phyloP scores from a whole-genome alignment of 1,284 basidiomycete genomes.

The Schizophyllum amplum region DNA sequence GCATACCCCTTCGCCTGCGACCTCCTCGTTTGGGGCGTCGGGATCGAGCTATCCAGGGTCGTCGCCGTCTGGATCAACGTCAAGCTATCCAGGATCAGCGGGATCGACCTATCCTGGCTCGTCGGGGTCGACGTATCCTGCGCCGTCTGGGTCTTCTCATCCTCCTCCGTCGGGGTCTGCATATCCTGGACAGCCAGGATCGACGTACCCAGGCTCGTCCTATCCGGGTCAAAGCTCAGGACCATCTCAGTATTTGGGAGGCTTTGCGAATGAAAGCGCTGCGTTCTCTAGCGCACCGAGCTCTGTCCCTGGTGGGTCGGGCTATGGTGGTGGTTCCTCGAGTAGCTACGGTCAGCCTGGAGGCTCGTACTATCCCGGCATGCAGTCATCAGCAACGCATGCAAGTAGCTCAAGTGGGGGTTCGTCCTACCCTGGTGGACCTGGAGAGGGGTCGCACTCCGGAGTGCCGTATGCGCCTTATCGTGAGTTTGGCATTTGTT shows the following conservation, averaged over 20 bases:
- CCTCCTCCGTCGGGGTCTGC: too few relatives aligned
- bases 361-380: neutral
- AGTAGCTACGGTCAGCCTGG: neutral
- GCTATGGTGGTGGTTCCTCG: too few relatives aligned
- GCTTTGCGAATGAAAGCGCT: neutral
- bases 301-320: too few relatives aligned
- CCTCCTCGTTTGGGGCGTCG: neutral
- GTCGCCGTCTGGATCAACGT: too few relatives aligned
- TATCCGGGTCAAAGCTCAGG: neutral
- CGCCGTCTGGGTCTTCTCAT: too few relatives aligned
- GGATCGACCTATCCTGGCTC: neutral
- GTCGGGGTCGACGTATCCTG: too few relatives aligned
- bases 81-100: too few relatives aligned
- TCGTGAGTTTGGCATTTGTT: neutral
- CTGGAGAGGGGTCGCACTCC: neutral
- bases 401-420: too few relatives aligned
- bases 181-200: too few relatives aligned
- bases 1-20: neutral
- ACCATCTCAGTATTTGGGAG: neutral
- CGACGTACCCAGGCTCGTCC: neutral
- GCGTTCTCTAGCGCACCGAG: neutral
- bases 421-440: neutral
- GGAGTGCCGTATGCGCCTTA: neutral
- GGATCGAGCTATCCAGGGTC: neutral
- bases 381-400: neutral